Base-by-base conservation (phyloP, 2,329 filamentous ascomycete genomes). In the Pseudofabraea citricarpa region DNA sequence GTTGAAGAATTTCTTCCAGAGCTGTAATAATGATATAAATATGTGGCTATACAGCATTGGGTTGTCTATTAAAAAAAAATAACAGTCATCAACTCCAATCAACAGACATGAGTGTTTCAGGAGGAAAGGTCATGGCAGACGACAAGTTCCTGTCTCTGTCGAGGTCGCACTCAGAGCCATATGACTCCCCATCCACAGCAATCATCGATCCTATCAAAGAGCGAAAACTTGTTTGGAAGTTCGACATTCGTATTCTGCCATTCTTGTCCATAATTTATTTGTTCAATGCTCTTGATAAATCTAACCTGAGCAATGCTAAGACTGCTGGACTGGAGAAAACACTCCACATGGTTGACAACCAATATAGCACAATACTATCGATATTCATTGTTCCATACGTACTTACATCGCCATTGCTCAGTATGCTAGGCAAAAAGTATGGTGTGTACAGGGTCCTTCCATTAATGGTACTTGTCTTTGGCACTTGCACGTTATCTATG, bases 291-390 rank as follows among this genome's bases (percentile, higher is more conserved):
- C 16, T 36, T 9, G 33, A 36, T 21, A 36, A 21, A 10, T 19
- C 33, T 23, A 64, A 64, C 43, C 69, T 71, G 37, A 72, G 71
- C 26, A 75, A 75, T 44, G 72, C 73, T 19, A 74, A 70, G 54
- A 67, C 73, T 37, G 71, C 71, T 5, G 72, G 72, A 8, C 74
- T 75, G 71, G 61, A 62, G 6, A 56, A 61, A 16, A 71, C 74
- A 42, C 60, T 75, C 15, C 44, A 57, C 0, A 65, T 75, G 38
- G 61, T 60, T n/a, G 71, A 71, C 4, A 31, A 31, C 16, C 27
- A 31, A 31, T 31, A 31, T 15, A 31, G 27, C 16, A 31, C 27
- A 31, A 31, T 31, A 12, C 27, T 31, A 10, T 31, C 27, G 27
- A 31, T 31, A n/a, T 31, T 31, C 9, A 31, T 31, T 15, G 27